Percentiles rank a stretch among this genome's conserved stretches.
Conservation (phyloP, 1,139 yeast genomes). For the Candida sanyaensis region DNA sequence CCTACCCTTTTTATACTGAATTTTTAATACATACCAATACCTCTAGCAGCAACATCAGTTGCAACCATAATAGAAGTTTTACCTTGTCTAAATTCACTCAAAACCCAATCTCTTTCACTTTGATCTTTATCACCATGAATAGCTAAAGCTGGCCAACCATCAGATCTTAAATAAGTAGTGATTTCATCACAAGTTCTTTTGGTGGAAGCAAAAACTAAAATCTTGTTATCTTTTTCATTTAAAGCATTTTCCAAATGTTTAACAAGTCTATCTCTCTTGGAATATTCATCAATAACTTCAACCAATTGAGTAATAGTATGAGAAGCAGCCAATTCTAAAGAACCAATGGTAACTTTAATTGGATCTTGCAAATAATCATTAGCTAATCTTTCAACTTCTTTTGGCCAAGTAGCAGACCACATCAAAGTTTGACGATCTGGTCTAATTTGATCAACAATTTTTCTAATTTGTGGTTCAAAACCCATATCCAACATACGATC, state of each 20-base stretch:
- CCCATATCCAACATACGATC: constrained; percentile 98
- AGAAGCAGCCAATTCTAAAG: constrained; percentile 93
- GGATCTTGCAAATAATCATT: constrained; percentile 89
- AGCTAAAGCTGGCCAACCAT: constrained; percentile 99
- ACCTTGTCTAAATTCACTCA: constrained; percentile 88
- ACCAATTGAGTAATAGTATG: constrained; percentile 94
- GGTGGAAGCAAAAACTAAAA: constrained; percentile 88
- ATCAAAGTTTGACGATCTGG: constrained; percentile 97
- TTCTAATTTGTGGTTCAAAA: constrained; percentile 94
- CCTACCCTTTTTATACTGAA: no score
- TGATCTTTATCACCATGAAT: constrained; percentile 99
- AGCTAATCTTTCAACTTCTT: constrained; percentile 91
- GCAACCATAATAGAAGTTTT: constrained; percentile 98
- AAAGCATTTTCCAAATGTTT: constrained; percentile 86
- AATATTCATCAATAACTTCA: constrained; percentile 88
- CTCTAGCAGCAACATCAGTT: constrained; percentile 99
- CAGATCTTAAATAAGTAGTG: constrained; percentile 87
- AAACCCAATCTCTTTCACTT: constrained; percentile 98
- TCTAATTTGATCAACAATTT: constrained; percentile 91
- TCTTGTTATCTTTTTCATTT: constrained; percentile 74
- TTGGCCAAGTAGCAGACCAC: constrained; percentile 99
- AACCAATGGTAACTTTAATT: constrained; percentile 95
- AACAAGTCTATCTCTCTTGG: constrained; percentile 86
- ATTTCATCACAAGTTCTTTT: constrained; percentile 97
- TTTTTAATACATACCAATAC: constrained; percentile 84